phyloP scores from a whole-genome alignment of 2,329 filamentous ascomycete species.

The Penicillium sp. region DNA sequence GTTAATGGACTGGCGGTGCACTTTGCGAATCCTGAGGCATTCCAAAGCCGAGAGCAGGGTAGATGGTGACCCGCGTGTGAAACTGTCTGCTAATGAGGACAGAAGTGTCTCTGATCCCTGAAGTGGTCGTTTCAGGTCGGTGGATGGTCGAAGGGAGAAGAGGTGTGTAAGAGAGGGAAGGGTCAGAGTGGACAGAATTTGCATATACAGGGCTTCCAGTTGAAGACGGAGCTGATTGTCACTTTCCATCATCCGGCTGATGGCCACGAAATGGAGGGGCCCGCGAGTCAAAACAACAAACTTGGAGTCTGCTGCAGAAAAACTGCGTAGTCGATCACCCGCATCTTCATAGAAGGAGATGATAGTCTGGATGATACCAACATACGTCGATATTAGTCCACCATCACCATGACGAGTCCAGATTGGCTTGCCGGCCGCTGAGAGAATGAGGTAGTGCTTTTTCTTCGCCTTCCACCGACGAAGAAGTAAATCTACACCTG shows the following conservation, averaged over 20 bases:
- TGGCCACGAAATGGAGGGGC: conserved; percentile 87
- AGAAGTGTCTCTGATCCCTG: conserved; percentile 89
- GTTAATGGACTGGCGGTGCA: conserved; percentile 81
- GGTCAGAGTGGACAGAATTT: conserved; percentile 92
- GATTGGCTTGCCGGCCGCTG: conserved; percentile 93
- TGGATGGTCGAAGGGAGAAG: conserved; percentile 88
- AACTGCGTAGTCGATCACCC: conserved; percentile 73
- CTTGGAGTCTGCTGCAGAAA: conserved; percentile 79
- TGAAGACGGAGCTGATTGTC: conserved; percentile 83
- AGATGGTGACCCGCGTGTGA: conserved; percentile 87
- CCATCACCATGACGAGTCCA: conserved; percentile 94
- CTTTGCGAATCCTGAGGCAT: conserved; percentile 87
- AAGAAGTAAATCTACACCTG: conserved; percentile 50
- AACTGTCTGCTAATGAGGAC: conserved; percentile 89
- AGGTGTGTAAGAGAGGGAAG: conserved; percentile 81
- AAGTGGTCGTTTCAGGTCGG: conserved; percentile 82
- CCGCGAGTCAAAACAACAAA: conserved; percentile 85
- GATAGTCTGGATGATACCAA: conserved; percentile 93
- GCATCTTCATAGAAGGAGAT: conserved; percentile 92
- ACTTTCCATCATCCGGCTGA: conserved; percentile 88
- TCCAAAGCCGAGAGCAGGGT: conserved; percentile 86
- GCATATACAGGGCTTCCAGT: conserved; percentile 94
- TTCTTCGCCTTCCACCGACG: conserved; percentile 83
- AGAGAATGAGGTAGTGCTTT: conserved; percentile 96
- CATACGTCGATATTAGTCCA: conserved; percentile 84